Conservation (phyloP, 495 filamentous ascomycete genomes). For the Jackrogersella minutella region DNA sequence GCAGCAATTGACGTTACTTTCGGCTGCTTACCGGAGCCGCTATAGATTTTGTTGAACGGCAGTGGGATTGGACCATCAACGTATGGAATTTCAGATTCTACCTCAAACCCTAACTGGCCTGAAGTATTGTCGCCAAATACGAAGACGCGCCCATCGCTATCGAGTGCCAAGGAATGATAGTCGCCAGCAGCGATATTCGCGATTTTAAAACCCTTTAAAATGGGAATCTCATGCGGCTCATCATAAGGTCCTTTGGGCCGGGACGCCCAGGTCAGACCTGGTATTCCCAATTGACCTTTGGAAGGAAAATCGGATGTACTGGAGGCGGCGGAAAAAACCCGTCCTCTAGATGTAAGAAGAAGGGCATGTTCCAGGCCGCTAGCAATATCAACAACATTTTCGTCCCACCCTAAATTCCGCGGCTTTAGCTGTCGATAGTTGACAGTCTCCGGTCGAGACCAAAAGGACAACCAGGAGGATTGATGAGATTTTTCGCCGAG, state of each 20-base stretch:
- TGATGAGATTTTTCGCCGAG: conserved; percentile 61
- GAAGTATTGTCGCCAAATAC: conserved; percentile 88
- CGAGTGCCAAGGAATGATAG: conserved; percentile 81
- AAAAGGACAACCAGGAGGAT: conserved; percentile 79
- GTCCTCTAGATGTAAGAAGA: conserved; percentile 83
- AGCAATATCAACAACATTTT: conserved; percentile 75
- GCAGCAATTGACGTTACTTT: conserved; percentile 78
- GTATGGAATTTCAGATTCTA: conserved; percentile 63
- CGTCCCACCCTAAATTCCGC: conserved; percentile 69
- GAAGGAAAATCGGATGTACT: conserved; percentile 79
- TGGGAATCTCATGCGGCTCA: conserved; percentile 70
- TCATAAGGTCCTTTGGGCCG: conserved; percentile 82
- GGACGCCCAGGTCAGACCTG: conserved; percentile 79
- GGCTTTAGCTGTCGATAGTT: conserved; percentile 79
- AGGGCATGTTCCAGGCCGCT: conserved; percentile 86
- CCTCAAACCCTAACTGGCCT: conserved; percentile 85
- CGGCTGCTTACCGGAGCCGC: conserved; percentile 63
- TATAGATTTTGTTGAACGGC: conserved; percentile 74
- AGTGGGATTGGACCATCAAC: conserved; percentile 75
- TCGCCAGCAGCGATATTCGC: conserved; percentile 82
- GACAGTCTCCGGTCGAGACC: conserved; percentile 61
- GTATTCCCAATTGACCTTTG: conserved; percentile 85
- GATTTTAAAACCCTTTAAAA: conserved; percentile 65
- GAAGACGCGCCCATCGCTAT: conserved; percentile 78
- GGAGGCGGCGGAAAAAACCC: conserved; percentile 84